Conservation (phyloP, 768 basidiomycete species). For the Calocera viscosa region DNA sequence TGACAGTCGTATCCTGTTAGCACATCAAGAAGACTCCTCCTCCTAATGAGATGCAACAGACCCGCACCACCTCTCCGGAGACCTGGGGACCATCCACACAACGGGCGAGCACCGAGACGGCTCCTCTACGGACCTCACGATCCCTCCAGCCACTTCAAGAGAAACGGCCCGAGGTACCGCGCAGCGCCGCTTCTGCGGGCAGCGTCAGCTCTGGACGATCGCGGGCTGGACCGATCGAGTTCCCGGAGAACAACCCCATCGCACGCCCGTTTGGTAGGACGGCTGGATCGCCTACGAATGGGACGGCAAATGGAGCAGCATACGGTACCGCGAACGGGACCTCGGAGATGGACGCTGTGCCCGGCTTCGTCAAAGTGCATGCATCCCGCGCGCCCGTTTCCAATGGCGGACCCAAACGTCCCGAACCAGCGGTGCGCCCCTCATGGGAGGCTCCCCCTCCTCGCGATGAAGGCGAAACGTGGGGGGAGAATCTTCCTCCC, state of each 20-base stretch:
- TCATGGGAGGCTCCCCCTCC: neutral
- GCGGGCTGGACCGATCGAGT: neutral
- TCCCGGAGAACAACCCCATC: neutral
- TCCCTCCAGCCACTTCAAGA: neutral
- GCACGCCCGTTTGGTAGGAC: neutral
- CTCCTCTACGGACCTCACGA: neutral
- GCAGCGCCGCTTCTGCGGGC: neutral
- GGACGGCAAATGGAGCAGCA: neutral
- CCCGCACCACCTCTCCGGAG: neutral
- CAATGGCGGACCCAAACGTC: constrained; percentile 10
- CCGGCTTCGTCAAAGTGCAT: neutral
- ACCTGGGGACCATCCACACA: constrained; percentile 9
- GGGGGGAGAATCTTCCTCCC: neutral
- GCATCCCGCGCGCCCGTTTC: neutral
- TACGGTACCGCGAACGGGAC: too few relatives aligned
- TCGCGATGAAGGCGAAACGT: neutral
- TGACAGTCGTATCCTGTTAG: constrained; percentile 1
- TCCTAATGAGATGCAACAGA: constrained; percentile 12
- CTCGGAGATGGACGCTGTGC: constrained; percentile 2
- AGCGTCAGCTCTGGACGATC: constrained; percentile 4
- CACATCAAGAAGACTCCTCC: constrained; percentile 13
- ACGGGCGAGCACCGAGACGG: neutral
- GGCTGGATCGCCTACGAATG: neutral
- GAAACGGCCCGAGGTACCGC: neutral
- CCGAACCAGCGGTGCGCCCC: constrained; percentile 6